These are phyloP conservation scores for Magnaporthiopsis incrustans DNA, from an alignment of 2,329 filamentous ascomycete species.

Conservation along the genomic window DNA sequence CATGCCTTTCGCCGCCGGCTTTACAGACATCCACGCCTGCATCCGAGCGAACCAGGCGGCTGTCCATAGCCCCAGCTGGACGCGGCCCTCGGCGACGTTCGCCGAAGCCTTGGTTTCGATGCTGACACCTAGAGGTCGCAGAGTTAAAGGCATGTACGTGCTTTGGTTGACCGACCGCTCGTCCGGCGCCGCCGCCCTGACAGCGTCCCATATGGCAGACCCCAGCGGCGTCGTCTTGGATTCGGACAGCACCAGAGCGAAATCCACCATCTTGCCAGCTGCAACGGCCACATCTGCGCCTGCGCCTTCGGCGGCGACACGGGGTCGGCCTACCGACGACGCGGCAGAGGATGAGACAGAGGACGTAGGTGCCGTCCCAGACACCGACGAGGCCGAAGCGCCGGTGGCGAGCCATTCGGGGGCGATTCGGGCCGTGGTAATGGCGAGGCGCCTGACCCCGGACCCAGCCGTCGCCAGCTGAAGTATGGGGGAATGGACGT, in stretches of 20 bases:
- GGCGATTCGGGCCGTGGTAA: background rate
- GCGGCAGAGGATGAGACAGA: background rate
- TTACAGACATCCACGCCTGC: background rate
- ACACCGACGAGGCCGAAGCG: background rate
- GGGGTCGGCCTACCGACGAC: background rate
- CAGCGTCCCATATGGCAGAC: background rate
- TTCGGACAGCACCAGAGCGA: background rate
- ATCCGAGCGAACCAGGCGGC: slow-evolving; percentile 1
- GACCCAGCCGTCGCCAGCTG: background rate
- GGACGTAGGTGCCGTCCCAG: background rate
- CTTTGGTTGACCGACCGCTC: slow-evolving; percentile 1
- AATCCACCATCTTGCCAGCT: background rate
- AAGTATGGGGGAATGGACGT: background rate
- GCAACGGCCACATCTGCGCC: background rate
- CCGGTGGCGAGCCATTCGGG: background rate
- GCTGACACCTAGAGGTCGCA: background rate
- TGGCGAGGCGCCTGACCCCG: background rate
- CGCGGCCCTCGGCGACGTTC: background rate
- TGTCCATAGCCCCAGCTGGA: background rate
- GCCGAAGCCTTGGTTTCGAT: background rate
- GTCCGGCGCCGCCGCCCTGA: background rate
- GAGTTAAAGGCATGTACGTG: background rate
- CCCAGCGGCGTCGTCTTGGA: background rate
- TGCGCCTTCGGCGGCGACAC: background rate
- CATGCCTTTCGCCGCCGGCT: background rate